Conservation (phyloP, 2,329 filamentous ascomycete genomes). For the Venturia carpophila region DNA sequence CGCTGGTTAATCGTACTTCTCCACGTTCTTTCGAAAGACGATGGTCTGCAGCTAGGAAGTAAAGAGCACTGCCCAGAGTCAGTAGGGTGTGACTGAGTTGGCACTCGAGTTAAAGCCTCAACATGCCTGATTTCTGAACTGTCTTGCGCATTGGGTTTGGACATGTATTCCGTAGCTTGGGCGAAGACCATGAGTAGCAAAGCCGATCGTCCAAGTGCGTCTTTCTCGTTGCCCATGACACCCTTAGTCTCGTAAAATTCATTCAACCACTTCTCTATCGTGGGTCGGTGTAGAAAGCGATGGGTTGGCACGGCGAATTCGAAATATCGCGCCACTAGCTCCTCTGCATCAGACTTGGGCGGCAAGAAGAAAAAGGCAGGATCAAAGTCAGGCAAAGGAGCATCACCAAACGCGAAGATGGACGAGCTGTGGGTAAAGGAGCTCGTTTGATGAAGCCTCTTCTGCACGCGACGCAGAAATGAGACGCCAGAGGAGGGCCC, state of each 20-base stretch:
- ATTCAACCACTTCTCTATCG: conserved; percentile 34
- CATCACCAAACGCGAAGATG: conserved; percentile 46
- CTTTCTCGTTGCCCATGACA: conserved; percentile 34
- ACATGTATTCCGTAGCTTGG: conserved; percentile 40
- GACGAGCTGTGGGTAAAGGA: conserved; percentile 33
- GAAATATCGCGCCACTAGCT: conserved; percentile 36
- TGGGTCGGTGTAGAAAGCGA: conserved; percentile 39
- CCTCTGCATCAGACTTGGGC: conserved; percentile 22
- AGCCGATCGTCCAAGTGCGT: conserved; percentile 38
- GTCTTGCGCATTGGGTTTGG: conserved; percentile 14
- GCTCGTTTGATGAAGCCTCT: conserved; percentile 38
- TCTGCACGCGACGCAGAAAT: conserved; percentile 45
- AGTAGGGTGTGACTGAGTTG: not conserved
- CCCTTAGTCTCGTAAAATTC: conserved; percentile 41
- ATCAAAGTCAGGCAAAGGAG: conserved; percentile 40
- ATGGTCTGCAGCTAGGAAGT: conserved; percentile 27
- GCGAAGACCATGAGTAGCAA: conserved; percentile 48
- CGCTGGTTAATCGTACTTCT: conserved; percentile 28
- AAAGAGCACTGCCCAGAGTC: conserved; percentile 23
- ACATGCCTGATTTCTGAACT: not conserved
- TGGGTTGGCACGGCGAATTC: conserved; percentile 38
- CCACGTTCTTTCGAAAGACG: conserved; percentile 30
- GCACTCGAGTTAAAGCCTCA: not conserved
- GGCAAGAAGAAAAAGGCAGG: conserved; percentile 38
- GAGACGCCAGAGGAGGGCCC: conserved; percentile 42